Evolutionary conservation across 331 rosid genomes (phyloP).

Genomic region (Malus hybrid): DNA sequence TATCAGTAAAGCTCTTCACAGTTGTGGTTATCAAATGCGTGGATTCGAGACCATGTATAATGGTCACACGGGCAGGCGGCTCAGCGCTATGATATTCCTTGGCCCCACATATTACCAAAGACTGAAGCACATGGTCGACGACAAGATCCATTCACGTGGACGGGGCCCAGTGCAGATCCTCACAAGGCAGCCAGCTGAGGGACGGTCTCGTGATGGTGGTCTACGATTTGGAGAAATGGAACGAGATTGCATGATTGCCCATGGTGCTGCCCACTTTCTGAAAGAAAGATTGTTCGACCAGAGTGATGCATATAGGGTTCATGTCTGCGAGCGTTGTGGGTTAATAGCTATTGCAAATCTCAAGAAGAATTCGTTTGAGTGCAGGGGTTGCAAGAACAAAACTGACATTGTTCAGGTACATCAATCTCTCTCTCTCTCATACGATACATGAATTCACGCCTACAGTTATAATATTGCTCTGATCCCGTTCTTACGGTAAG

Average conservation of each 20-base stretch:
- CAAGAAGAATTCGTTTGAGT: constrained; percentile 90
- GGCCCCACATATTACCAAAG: constrained; percentile 94
- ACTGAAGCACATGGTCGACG: constrained; percentile 87
- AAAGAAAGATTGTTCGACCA: constrained; percentile 96
- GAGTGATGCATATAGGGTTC: constrained; percentile 95
- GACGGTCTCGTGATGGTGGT: constrained; percentile 85
- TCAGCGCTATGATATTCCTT: constrained; percentile 85
- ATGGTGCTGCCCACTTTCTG: constrained; percentile 92
- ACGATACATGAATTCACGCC: background rate
- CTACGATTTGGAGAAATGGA: constrained; percentile 98
- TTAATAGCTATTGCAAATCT: constrained; percentile 94
- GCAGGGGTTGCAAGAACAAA: constrained; percentile 97
- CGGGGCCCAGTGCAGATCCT: constrained; percentile 88
- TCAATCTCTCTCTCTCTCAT: background rate
- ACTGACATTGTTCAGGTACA: constrained; percentile 95
- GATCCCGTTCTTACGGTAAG: background rate
- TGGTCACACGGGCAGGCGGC: constrained; percentile 93
- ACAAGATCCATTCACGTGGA: constrained; percentile 89
- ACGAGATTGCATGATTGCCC: constrained; percentile 98
- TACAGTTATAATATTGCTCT: background rate
- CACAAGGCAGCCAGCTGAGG: constrained; percentile 88
- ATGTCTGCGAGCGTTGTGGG: constrained; percentile 93
- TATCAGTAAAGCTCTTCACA: constrained; percentile 92
- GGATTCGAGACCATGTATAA: constrained; percentile 99
- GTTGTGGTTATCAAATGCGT: constrained; percentile 97